Evolutionary conservation across 2,329 filamentous ascomycete species (phyloP).

Genomic region (Beauveria sp.): DNA sequence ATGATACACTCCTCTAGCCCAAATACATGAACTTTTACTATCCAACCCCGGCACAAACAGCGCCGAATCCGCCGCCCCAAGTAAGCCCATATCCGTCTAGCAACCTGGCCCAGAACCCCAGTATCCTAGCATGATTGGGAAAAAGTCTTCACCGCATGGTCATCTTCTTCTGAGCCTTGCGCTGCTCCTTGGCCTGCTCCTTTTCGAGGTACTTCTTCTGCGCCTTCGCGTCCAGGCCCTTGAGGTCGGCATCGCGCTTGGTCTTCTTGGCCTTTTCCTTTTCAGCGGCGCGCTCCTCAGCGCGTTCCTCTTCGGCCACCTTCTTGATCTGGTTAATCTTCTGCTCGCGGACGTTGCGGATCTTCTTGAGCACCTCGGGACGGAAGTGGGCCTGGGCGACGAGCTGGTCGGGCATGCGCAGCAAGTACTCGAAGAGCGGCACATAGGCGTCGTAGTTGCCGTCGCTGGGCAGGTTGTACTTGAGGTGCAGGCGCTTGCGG

Average conservation of each 20-base stretch:
- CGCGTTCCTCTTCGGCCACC: conserved; percentile 70
- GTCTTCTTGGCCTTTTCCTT: conserved; percentile 74
- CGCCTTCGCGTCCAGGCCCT: conserved; percentile 68
- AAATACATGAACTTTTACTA: conserved; percentile 2
- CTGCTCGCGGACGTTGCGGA: conserved; percentile 72
- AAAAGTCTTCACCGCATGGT: conserved; percentile 32
- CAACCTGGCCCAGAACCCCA: neutral
- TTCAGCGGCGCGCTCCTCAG: conserved; percentile 66
- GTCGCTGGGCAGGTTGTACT: conserved; percentile 59
- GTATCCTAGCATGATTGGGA: neutral
- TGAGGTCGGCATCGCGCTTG: conserved; percentile 79
- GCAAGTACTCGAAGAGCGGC: conserved; percentile 72
- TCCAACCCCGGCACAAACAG: neutral
- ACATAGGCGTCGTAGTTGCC: conserved; percentile 59
- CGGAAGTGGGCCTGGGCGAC: conserved; percentile 76
- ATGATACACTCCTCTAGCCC: neutral
- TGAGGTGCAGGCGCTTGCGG: conserved; percentile 80
- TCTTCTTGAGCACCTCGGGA: conserved; percentile 78
- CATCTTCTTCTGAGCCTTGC: conserved; percentile 47
- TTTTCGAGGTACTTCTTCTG: conserved; percentile 81
- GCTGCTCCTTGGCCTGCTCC: conserved; percentile 67
- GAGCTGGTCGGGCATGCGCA: conserved; percentile 78
- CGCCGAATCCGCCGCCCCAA: neutral
- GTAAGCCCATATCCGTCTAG: neutral
- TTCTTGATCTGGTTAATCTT: conserved; percentile 74